Evolutionary conservation across 805 yeast genomes (phyloP).

Genomic region (Zygoascus bituminiphila): DNA sequence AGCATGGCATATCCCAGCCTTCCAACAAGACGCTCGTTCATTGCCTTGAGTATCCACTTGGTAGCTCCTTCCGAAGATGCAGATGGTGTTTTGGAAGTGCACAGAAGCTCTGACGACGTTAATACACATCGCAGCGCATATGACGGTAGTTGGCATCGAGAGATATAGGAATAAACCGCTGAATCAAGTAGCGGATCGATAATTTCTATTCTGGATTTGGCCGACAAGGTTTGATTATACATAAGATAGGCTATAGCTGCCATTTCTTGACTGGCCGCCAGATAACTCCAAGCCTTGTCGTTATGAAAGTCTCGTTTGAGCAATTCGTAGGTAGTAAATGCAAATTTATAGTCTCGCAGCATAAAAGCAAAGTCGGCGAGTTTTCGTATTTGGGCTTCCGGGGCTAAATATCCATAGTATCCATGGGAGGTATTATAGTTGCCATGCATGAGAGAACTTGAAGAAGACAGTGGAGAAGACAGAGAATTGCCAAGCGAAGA

Average conservation of each 20-base stretch:
- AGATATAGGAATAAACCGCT: conserved; percentile 63
- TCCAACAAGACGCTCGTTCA: conserved; percentile 32
- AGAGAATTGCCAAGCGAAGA: not conserved
- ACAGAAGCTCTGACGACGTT: conserved; percentile 62
- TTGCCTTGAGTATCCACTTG: conserved; percentile 38
- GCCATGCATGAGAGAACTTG: conserved; percentile 1
- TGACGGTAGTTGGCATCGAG: conserved; percentile 59
- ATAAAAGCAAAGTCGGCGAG: conserved; percentile 90
- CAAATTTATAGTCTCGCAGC: conserved; percentile 79
- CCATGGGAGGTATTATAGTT: conserved; percentile 38
- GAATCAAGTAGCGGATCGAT: conserved; percentile 61
- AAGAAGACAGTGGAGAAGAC: not conserved
- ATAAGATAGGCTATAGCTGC: conserved; percentile 65
- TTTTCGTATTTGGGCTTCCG: conserved; percentile 69
- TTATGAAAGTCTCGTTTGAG: conserved; percentile 67
- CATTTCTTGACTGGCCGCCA: conserved; percentile 86
- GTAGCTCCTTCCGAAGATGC: conserved; percentile 39
- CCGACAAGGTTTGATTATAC: conserved; percentile 32
- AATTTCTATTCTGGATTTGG: conserved; percentile 44
- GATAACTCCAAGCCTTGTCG: conserved; percentile 72
- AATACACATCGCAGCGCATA: conserved; percentile 64
- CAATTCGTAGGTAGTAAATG: conserved; percentile 75
- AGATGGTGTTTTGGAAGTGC: conserved; percentile 33
- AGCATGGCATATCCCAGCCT: conserved; percentile 41
- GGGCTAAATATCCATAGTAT: conserved; percentile 50